phyloP scores from a whole-genome alignment of 2,329 filamentous ascomycete species.

The Trichophyton verrucosum region DNA sequence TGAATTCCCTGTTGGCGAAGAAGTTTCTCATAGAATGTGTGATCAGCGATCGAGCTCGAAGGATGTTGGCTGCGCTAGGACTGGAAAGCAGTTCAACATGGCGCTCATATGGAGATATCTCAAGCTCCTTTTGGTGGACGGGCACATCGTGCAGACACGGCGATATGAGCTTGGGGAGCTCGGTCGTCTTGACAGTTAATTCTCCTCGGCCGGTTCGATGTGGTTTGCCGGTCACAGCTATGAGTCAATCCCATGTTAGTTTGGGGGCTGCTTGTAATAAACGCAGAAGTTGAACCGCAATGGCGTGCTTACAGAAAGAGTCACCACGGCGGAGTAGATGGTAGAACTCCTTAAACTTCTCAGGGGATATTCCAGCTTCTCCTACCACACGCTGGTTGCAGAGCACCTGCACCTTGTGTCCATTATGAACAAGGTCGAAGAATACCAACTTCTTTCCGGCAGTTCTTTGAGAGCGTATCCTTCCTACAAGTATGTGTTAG shows the following conservation, averaged over 20 bases:
- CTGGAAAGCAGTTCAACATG: conserved; percentile 82
- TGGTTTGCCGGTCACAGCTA: conserved; percentile 58
- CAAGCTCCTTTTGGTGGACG: conserved; percentile 53
- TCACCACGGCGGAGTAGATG: conserved; percentile 67
- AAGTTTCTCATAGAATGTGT: conserved; percentile 62
- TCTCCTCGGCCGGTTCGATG: conserved; percentile 61
- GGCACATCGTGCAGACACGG: conserved; percentile 73
- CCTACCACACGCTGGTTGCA: conserved; percentile 47
- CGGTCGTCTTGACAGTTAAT: conserved; percentile 56
- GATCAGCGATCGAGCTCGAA: conserved; percentile 63
- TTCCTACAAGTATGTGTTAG: conserved; percentile 47
- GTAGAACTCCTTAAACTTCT: conserved; percentile 48
- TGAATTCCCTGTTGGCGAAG: conserved; percentile 58
- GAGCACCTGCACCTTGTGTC: conserved; percentile 61
- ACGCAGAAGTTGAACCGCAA: conserved; percentile 14
- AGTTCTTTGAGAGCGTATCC: conserved; percentile 58
- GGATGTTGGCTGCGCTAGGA: conserved; percentile 50
- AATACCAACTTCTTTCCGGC: conserved; percentile 72
- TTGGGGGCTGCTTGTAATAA: conserved; percentile 8
- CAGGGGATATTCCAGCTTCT: conserved; percentile 24
- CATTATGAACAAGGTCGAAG: conserved; percentile 64
- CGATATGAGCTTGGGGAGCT: conserved; percentile 59
- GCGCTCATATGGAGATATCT: conserved; percentile 61
- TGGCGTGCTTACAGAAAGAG: conserved; percentile 53
- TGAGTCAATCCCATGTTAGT: conserved; percentile 5